phyloP scores from a whole-genome alignment of 1,284 basidiomycete species.

The Trichosporon ovoides region DNA sequence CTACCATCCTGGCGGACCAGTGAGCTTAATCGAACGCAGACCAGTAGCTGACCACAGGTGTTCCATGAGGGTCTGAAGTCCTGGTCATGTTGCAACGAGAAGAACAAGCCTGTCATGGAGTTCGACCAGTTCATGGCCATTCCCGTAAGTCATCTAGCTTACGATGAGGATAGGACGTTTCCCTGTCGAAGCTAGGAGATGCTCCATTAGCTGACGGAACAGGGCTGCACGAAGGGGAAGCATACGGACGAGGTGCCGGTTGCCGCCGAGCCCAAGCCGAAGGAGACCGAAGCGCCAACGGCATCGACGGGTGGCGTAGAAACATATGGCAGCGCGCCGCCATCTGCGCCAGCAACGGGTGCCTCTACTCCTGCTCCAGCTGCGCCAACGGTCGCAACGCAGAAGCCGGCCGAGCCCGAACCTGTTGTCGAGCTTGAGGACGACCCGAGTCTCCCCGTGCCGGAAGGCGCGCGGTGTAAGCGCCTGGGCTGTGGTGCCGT shows the following conservation, averaged over 20 bases:
- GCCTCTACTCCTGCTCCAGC: constrained; percentile 24
- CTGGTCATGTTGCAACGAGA: constrained; percentile 80
- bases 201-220: constrained; percentile 4
- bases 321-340: constrained; percentile 27
- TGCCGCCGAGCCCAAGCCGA: background rate
- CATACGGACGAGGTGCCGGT: constrained; percentile 59
- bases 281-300: constrained; percentile 39
- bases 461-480: constrained; percentile 63
- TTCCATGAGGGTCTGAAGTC: constrained; percentile 94
- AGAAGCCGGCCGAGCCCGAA: constrained; percentile 18
- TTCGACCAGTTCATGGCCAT: constrained; percentile 85
- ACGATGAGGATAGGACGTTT: background rate
- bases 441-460: constrained; percentile 55
- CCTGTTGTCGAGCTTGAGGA: constrained; percentile 62
- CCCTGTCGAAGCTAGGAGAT: background rate
- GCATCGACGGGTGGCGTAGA: constrained; percentile 46
- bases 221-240: constrained; percentile 69
- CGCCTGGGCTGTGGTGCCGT: constrained; percentile 64
- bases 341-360: constrained; percentile 20
- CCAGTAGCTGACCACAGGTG: constrained; percentile 56
- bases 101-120: constrained; percentile 83
- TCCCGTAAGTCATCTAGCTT: constrained; percentile 24
- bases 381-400: constrained; percentile 28
- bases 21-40: constrained; percentile 49
- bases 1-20: constrained; percentile 78